Base-by-base conservation (phyloP, 129 eudicot species). In the Helianthus annuus region DNA sequence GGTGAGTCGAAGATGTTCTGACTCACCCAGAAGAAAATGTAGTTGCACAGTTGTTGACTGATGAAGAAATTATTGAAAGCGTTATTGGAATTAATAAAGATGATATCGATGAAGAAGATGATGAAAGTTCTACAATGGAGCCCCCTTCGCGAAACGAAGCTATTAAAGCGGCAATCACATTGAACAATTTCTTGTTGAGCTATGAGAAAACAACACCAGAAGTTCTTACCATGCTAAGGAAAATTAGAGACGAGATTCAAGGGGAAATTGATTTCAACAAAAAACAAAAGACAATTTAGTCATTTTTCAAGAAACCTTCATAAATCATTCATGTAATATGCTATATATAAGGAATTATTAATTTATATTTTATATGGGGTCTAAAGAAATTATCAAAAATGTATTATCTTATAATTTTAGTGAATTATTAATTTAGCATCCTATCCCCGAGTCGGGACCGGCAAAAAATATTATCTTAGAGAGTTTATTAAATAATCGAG, bases 101-200 rank as follows among this genome's bases (percentile, higher is more conserved):
- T 19, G 22, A 19, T 19, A 19, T 19, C 22, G 22, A 19, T 19
- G 0, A 19, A 19, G 22, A 19, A 19, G 22, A 19, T 19, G 22
- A 19, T 19, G 22, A 19, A 19, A 19, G 22, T 19, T 19, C 22
- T 19, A 73, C 71, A 66, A 66, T 66, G 55, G 71, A 66, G 57
- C 71, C 71, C 56, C 71, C 42, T 45, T 66, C 71, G 56, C 71
- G 71, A 66, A 66, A 66, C 71, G 71, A 66, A 66, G 71, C 76
- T 71, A 71, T 71, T 71, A 71, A 71, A 71, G 66, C 66, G 76
- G 55, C 67, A 71, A 76, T 76, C 75, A 68, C 80, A 76, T 76
- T 76, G 68, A 76, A 76, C 71, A 67, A 76, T 76, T 76, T 76
- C 80, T 76, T 76, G 80, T 76, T 76, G 80, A 76, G 80, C 68